phyloP scores from a whole-genome alignment of 805 yeast species.

The Teunomyces kruisii region DNA sequence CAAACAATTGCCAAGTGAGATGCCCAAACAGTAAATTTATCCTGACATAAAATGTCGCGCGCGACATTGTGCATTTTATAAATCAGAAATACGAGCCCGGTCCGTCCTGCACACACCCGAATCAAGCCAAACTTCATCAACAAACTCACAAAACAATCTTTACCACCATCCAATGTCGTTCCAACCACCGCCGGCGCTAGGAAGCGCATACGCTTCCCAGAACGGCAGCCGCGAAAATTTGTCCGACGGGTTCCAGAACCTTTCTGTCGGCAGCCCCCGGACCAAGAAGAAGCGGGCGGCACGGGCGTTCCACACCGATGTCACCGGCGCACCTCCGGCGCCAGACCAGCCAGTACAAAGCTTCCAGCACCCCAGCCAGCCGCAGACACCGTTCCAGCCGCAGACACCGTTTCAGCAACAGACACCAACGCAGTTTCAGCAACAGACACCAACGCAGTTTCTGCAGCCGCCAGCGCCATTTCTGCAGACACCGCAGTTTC shows the following conservation, averaged over 20 bases:
- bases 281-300: constrained; percentile 29
- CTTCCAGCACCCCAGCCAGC: background rate
- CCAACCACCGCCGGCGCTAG: constrained; percentile 8
- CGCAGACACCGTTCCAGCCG: background rate
- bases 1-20: too few relatives aligned
- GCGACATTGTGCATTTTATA: too few relatives aligned
- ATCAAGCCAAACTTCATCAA: background rate
- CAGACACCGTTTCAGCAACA: background rate
- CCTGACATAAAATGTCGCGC: background rate
- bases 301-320: constrained; percentile 31
- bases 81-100: too few relatives aligned
- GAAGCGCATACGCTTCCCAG: constrained; percentile 3
- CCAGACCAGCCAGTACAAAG: background rate
- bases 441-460: background rate
- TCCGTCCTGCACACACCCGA: background rate
- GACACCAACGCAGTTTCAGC: background rate
- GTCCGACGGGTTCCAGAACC: constrained; percentile 5
- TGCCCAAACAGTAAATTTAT: background rate
- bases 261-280: constrained; percentile 9
- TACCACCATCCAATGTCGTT: constrained; percentile 8
- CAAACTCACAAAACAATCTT: background rate
- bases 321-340: constrained; percentile 6
- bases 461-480: background rate
- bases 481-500: too few relatives aligned
- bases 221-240: constrained; percentile 7